Base-by-base conservation (phyloP, 345 rosid genomes). In the Geranium rotundifolium region DNA sequence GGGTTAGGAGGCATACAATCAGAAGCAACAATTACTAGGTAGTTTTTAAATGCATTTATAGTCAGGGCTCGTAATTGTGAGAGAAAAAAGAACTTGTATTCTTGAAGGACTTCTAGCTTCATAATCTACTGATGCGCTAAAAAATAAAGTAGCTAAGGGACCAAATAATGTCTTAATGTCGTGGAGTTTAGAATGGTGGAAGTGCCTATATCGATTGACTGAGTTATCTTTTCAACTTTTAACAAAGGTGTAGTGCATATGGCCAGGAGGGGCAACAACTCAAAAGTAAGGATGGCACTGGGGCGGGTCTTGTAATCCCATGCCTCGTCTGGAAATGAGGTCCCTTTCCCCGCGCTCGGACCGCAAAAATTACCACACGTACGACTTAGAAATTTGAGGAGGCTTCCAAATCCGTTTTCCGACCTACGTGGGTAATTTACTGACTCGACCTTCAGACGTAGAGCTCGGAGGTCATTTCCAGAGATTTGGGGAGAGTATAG, bases 211-310 rank as follows among this genome's bases (percentile, higher is more conserved):
- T 89, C 85, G 49, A 92, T 82, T 19, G 76, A 61, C 74, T 89
- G 98, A 59, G 65, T 67, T 63, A 92, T 92, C 60, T 69, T 83
- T 66, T 87, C 78, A 58, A 89, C 80, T 77, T 92, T 92, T 67
- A 92, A 52, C 19, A 92, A 74, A 2, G 98, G 97, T 54, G 78
- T 77, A 17, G 85, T 57, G 39, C 95, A 86, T 3, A 65, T 80
- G n/a, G 97, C 97, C 65, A 92, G 75, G 23, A 92, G 87, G 4
- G 98, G 97, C 79, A 92, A 72, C 70, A 92, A 68, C 87, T 92
- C 97, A 2, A 97, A 92, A 76, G 76, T n/a, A n/a, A n/a, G n/a
- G n/a, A n/a, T n/a, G n/a, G n/a, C n/a, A n/a, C n/a, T n/a, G n/a
- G n/a, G n/a, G n/a, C n/a, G n/a, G n/a, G n/a, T n/a, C n/a, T n/a